Conservation (phyloP, 2,329 filamentous ascomycete genomes). For the Huntiella abstrusa region DNA sequence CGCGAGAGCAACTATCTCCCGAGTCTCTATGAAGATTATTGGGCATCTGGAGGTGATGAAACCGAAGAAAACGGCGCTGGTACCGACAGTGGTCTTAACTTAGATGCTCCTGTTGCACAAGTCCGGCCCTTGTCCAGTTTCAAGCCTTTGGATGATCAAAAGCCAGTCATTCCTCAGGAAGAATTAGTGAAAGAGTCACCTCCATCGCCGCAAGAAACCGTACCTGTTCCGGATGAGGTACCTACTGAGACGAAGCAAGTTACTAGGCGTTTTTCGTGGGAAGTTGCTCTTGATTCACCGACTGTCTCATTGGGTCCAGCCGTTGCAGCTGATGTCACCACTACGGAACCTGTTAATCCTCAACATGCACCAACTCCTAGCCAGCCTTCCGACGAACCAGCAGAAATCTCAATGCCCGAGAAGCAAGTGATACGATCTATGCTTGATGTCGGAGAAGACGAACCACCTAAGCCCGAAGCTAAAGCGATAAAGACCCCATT, state of each 20-base stretch:
- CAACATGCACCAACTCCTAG: not conserved
- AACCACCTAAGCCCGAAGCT: not conserved
- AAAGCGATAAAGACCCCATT: not conserved
- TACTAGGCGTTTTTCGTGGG: constrained; percentile 9
- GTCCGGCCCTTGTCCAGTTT: not conserved
- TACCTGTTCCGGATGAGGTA: not conserved
- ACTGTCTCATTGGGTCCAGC: not conserved
- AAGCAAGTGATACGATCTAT: constrained; percentile 1
- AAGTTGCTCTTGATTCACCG: constrained; percentile 1
- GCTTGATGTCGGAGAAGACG: not conserved
- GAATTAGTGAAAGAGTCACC: too few relatives aligned
- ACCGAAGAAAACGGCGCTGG: not conserved
- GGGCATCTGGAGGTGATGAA: constrained; percentile 24
- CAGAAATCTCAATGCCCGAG: not conserved
- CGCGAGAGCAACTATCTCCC: constrained; percentile 45
- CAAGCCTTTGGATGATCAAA: not conserved
- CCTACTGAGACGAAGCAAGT: not conserved
- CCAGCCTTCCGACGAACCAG: not conserved
- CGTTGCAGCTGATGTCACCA: not conserved
- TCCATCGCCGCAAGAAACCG: not conserved
- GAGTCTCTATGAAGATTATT: constrained; percentile 50
- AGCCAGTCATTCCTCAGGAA: too few relatives aligned
- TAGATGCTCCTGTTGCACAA: not conserved
- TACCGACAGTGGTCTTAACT: not conserved
- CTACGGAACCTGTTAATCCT: not conserved